Evolutionary conservation across 208 protist species (phyloP).

Genomic region (Kentomonas sorsogonicus): DNA sequence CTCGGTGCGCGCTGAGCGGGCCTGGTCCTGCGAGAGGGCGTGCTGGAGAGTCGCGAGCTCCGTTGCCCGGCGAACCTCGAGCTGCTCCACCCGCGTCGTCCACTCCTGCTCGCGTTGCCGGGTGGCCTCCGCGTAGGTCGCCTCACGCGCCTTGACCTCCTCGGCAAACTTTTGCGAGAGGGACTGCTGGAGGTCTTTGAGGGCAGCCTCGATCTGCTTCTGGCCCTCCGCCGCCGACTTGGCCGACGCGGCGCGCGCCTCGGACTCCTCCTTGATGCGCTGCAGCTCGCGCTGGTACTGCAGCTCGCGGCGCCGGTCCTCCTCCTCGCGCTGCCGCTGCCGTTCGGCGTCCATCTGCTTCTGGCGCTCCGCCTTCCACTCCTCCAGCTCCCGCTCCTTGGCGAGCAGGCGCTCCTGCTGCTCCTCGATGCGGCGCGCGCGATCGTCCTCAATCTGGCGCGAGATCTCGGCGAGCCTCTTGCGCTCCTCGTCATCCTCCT

Average conservation of each 20-base stretch:
- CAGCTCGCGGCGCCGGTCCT: slow-evolving; percentile 64
- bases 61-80: slow-evolving; percentile 36
- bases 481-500: slow-evolving; percentile 52
- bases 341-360: slow-evolving; percentile 46
- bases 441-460: slow-evolving; percentile 51
- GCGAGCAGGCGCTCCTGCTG: slow-evolving; percentile 63
- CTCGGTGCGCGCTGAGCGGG: slow-evolving; percentile 37
- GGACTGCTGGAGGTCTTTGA: slow-evolving; percentile 26
- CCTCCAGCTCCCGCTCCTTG: slow-evolving; percentile 75
- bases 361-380: slow-evolving; percentile 68
- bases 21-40: slow-evolving; percentile 47
- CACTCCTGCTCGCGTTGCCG: slow-evolving; percentile 45
- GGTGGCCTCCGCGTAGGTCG: slow-evolving; percentile 19
- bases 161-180: slow-evolving; percentile 30
- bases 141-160: slow-evolving; percentile 28
- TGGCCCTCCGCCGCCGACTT: slow-evolving; percentile 29
- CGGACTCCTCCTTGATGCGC: slow-evolving; percentile 56
- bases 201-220: slow-evolving; percentile 27
- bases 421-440: slow-evolving; percentile 47
- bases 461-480: slow-evolving; percentile 41
- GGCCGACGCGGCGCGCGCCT: slow-evolving; percentile 21
- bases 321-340: slow-evolving; percentile 42
- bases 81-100: slow-evolving; percentile 24
- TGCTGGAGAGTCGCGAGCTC: slow-evolving; percentile 48
- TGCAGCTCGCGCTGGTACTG: slow-evolving; percentile 67